phyloP scores from a whole-genome alignment of 2,329 filamentous ascomycete genomes.

The Penicillium occitanis region DNA sequence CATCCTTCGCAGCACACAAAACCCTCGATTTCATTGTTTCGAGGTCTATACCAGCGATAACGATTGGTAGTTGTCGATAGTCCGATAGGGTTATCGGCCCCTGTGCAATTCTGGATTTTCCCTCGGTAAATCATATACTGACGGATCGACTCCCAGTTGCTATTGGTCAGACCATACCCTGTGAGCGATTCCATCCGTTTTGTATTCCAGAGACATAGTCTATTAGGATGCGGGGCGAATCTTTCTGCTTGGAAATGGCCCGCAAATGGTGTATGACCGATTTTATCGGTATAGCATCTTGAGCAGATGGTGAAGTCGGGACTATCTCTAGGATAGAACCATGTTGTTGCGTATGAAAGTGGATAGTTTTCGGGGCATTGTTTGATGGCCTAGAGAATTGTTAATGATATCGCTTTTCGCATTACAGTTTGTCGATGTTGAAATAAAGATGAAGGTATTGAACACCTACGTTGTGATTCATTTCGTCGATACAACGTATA shows the following conservation, averaged over 20 bases:
- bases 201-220: constrained; percentile 15
- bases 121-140: constrained; percentile 15
- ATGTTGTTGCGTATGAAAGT: not conserved
- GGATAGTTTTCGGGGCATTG: constrained; percentile 6
- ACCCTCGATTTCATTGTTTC: constrained; percentile 12
- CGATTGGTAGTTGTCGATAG: not conserved
- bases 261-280: constrained; percentile 2
- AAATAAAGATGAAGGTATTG: not conserved
- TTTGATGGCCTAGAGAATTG: not conserved
- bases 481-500: not conserved
- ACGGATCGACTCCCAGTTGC: constrained; percentile 10
- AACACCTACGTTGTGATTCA: not conserved
- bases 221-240: not conserved
- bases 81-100: not conserved
- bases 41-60: constrained; percentile 14
- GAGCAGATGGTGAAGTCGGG: constrained; percentile 16
- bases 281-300: constrained; percentile 12
- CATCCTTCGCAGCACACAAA: constrained; percentile 19
- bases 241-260: not conserved
- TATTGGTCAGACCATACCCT: not conserved
- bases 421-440: not conserved
- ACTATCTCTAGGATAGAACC: not conserved
- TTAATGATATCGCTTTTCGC: not conserved
- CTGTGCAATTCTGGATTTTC: constrained; percentile 14
- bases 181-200: not conserved